Evolutionary conservation across 2,329 filamentous ascomycete species (phyloP), one percentile per base, ranked within the genome.

Genomic region (Fusarium ramigenum): DNA sequence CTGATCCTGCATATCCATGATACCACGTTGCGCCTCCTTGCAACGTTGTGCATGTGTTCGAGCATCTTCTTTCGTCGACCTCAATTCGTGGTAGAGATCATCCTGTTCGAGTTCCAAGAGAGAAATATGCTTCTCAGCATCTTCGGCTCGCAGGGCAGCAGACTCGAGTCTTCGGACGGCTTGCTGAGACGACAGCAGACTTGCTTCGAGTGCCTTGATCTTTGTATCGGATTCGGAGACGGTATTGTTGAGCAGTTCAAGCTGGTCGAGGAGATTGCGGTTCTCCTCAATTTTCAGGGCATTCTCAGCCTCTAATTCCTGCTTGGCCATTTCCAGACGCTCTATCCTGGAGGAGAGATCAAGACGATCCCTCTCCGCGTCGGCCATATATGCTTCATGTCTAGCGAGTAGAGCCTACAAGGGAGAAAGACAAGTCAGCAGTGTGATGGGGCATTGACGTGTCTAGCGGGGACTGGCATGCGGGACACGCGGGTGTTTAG

Each of bases 341-440:
- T 93, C 91, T 80, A 98, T 95, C 70, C 89, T 93, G 52, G 85
- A 83, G 49, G 89, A 88, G 83, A 98, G 90, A 69, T 92, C 89
- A 69, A 87, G 85, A 69, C 95, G 93, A 81, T 98, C 95, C 76
- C 91, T 90, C 85, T 97, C 95, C 67, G 95, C 94, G 82, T 97
- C 94, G 76, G 92, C 92, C 88, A 98, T 96, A 83, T 97, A 98
- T 67, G 93, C 91, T 86, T 98, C 95, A 88, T 99, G 95, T 78
- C 96, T 93, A 73, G 93, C 91, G 46, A 99, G 90, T 63, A 99
- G 88, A 68, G 95, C 95, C 96, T 98, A 91, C 83, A 60, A 88
- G 85, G 37, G 83, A 49, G 52, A 71, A 90, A 63, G 63, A 67
- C 64, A 93, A 60, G 91, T 97, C 84, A 97, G 93, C 84, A 87